Conservation (phyloP, 1,139 yeast species). For the Hanseniaspora uvarum region DNA sequence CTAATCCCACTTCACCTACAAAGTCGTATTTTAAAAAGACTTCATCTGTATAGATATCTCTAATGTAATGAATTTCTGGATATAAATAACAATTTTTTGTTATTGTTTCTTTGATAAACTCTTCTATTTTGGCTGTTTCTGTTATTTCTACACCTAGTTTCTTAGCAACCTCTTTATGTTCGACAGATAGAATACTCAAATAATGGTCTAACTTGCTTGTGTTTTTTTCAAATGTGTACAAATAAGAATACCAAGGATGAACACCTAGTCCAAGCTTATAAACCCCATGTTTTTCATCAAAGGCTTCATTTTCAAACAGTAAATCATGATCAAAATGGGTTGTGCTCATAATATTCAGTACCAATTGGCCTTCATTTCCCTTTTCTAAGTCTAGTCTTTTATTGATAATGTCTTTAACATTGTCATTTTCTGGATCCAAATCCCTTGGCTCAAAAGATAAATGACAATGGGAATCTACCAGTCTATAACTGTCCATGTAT, state of each 20-base stretch:
- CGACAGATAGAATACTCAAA: constrained; percentile 31
- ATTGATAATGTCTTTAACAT: not conserved
- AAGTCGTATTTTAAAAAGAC: constrained; percentile 21
- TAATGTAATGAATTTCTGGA: constrained; percentile 17
- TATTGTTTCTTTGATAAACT: not conserved
- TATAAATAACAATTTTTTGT: not conserved
- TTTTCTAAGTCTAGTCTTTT: not conserved
- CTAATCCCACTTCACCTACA: constrained; percentile 88
- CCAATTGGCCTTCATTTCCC: not conserved
- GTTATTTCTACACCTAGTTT: not conserved
- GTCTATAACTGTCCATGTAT: not conserved
- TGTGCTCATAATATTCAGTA: constrained; percentile 44
- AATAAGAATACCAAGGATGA: constrained; percentile 85
- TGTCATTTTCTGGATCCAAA: not conserved
- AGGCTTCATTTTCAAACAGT: constrained; percentile 27
- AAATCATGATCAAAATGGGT: constrained; percentile 41
- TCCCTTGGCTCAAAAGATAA: constrained; percentile 28
- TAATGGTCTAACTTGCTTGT: constrained; percentile 43
- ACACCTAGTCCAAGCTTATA: constrained; percentile 47
- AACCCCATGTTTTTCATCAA: constrained; percentile 40
- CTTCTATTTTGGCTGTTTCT: not conserved
- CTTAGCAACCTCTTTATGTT: constrained; percentile 24
- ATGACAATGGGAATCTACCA: constrained; percentile 61
- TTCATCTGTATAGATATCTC: constrained; percentile 20
- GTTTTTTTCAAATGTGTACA: constrained; percentile 36